A percentile compares a stretch with the other conserved stretches of the same genome.
Conservation (phyloP, 495 filamentous ascomycete species). For the Elasticomyces elasticus region DNA sequence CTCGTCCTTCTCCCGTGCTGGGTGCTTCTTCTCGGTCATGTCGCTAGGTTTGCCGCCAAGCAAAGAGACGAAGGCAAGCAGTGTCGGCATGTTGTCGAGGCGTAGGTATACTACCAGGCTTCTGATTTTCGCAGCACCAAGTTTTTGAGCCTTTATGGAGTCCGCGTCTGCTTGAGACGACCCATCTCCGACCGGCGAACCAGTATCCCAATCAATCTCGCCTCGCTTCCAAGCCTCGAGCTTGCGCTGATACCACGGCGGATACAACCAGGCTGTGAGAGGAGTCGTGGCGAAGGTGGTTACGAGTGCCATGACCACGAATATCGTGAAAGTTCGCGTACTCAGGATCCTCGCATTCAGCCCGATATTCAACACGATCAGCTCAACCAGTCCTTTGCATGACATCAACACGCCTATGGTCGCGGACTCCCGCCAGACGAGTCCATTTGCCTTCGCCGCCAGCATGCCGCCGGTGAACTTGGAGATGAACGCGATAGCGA, state of each 20-base stretch:
- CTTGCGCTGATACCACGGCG: conserved; percentile 83
- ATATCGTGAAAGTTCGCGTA: conserved; percentile 85
- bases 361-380: conserved; percentile 97
- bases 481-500: conserved; percentile 69
- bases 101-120: conserved; percentile 61
- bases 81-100: conserved; percentile 77
- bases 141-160: conserved; percentile 31
- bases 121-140: conserved; percentile 34
- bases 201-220: conserved; percentile 85
- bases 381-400: conserved; percentile 90
- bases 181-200: conserved; percentile 41
- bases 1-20: conserved; percentile 17
- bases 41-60: conserved; percentile 43
- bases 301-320: conserved; percentile 94
- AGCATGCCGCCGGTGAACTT: conserved; percentile 81
- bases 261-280: conserved; percentile 66
- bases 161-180: conserved; percentile 27
- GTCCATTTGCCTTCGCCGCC: conserved; percentile 64
- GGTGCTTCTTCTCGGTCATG: conserved; percentile 17
- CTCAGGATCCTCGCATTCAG: conserved; percentile 85
- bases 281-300: conserved; percentile 91
- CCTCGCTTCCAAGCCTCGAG: conserved; percentile 81
- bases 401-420: conserved; percentile 92
- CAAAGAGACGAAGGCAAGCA: conserved; percentile 76
- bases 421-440: conserved; percentile 88